Percentiles rank a stretch among this genome's conserved stretches.
Evolutionary conservation across 345 rosid genomes (phyloP).

Genomic region (Sonneratia caseolaris): DNA sequence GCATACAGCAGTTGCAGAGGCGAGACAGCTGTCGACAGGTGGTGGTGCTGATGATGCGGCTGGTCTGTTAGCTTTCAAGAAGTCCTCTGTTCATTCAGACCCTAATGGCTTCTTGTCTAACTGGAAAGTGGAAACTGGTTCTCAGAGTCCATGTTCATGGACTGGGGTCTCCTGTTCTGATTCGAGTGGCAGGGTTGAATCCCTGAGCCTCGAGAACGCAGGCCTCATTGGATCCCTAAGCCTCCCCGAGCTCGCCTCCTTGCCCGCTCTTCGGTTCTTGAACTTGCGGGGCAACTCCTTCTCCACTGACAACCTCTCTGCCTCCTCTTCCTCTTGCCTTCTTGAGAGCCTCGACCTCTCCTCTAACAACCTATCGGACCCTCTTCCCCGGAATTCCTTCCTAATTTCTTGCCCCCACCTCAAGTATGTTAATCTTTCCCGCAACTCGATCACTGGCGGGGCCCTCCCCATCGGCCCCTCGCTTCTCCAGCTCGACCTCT

Average conservation of each 20-base stretch:
- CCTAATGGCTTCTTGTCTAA: constrained; percentile 35
- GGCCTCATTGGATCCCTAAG: constrained; percentile 45
- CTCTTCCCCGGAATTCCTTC: constrained; percentile 31
- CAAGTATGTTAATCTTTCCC: constrained; percentile 38
- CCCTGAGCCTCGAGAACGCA: constrained; percentile 41
- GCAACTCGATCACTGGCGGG: constrained; percentile 46
- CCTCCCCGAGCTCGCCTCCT: constrained; percentile 43
- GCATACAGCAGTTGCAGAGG: constrained; percentile 15
- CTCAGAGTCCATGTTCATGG: constrained; percentile 49
- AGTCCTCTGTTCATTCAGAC: constrained; percentile 48
- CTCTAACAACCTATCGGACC: constrained; percentile 45
- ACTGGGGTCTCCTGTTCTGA: constrained; percentile 59
- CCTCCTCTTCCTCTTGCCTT: constrained; percentile 24
- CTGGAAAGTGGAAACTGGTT: constrained; percentile 33
- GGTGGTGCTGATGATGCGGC: constrained; percentile 27
- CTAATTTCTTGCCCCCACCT: constrained; percentile 28
- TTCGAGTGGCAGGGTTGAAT: constrained; percentile 28
- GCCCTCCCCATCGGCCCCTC: constrained; percentile 34
- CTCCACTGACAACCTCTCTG: constrained; percentile 39
- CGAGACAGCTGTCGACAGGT: constrained; percentile 18
- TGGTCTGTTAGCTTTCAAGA: constrained; percentile 52
- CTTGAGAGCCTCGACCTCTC: constrained; percentile 62
- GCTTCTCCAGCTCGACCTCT: constrained; percentile 47
- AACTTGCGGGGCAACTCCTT: constrained; percentile 43
- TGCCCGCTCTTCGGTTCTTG: constrained; percentile 43